Evolutionary conservation across 768 basidiomycete species (phyloP), one percentile per base, ranked within the genome.

Genomic region (Glaciozyma martinii): DNA sequence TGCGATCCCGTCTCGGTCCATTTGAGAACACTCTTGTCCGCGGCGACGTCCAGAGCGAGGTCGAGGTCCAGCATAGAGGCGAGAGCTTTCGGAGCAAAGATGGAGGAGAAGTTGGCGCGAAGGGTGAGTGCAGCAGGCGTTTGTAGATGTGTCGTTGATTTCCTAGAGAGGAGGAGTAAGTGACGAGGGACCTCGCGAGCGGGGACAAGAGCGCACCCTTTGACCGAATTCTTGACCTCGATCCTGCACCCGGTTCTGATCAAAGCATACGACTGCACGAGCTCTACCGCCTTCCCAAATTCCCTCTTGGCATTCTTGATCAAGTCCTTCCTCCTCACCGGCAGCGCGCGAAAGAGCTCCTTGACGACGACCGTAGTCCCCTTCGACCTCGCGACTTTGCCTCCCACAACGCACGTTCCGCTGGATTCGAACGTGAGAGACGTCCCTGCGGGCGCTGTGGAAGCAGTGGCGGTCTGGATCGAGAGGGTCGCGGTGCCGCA

Each of bases 261-360:
- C 6, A 99, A 79, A 0, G 92, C 93, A 76, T 98, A 99, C 0
- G 89, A 90, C 54, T 86, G 84, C 49, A 98, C 76, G 21, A 95
- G 78, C 9, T 82, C 78, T n/a, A 97, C 74, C 2, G 88, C 87
- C 72, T 95, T 95, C 6, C 79, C 84, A 72, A 88, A 93, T 71
- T 98, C 94, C 49, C 91, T 84, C 75, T 94, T 97, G 1, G 81
- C 80, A 70, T 94, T 92, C 60, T 89, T 80, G 73, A 90, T 86
- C 40, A 97, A 82, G 71, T 98, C 95, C 75, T 93, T 93, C 9
- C 90, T 81, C 7, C 94, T 83, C 9, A 99, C 95, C 1, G 95
- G 90, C 0, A 97, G 80, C 1, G 88, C 82, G 9, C 80, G 78
- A 76, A 98, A 98, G 1, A 94, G 79, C 33, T 83, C 82, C 0